A percentile compares a stretch with the other conserved stretches of the same genome.
Conservation (phyloP, 306 rosid species). For the Sesbania bispinosa region DNA sequence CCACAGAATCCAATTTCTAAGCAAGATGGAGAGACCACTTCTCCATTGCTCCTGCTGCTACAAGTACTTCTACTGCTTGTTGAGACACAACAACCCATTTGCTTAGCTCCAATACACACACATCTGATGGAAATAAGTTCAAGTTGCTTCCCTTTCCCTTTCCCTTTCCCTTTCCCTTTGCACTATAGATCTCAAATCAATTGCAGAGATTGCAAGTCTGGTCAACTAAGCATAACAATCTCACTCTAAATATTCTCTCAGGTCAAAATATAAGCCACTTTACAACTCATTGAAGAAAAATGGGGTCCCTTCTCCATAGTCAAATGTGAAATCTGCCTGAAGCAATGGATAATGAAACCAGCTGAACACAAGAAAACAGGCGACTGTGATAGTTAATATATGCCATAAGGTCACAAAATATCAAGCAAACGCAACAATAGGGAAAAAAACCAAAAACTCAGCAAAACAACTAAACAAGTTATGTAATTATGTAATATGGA, state of each 20-base stretch:
- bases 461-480: too few species aligned
- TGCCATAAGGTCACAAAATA: conserved; percentile 33
- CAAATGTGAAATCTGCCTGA: conserved; percentile 33
- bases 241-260: conserved; percentile 38
- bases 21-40: conserved; percentile 52
- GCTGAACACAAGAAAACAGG: conserved; percentile 54
- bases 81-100: conserved; percentile 92
- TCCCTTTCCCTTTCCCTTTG: too few species aligned
- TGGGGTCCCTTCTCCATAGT: conserved; percentile 29
- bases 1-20: conserved; percentile 42
- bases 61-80: conserved; percentile 74
- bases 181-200: conserved; percentile 53
- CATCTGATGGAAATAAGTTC: conserved; percentile 35
- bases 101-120: conserved; percentile 47
- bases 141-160: conserved; percentile 37
- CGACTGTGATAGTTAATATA: conserved; percentile 37
- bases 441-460: not conserved
- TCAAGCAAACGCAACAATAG: conserved; percentile 28
- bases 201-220: conserved; percentile 36
- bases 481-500: conserved; percentile 9
- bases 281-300: conserved; percentile 40
- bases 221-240: conserved; percentile 43
- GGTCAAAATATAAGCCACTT: conserved; percentile 37
- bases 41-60: conserved; percentile 83
- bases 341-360: conserved; percentile 34